Evolutionary conservation across 2,329 filamentous ascomycete genomes (phyloP), one percentile per base, ranked within the genome.

Genomic region (Didymella keratinophila): DNA sequence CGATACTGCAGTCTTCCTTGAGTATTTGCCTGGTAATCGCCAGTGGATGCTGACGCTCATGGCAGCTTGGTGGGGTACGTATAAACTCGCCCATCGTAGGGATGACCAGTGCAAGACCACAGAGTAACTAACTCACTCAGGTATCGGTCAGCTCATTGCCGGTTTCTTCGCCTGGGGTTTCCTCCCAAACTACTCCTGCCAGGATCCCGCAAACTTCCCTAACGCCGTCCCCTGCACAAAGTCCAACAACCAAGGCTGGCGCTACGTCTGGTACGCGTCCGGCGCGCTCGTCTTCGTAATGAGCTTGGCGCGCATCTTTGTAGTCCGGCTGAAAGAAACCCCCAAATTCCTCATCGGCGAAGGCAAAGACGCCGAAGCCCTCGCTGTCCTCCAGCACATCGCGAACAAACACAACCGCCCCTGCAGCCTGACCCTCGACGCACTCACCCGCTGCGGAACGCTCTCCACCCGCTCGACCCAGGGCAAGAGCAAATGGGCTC

Each of bases 31-130:
- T 0, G 78, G 82, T 18, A 80, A 82, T 51, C 81, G 86, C 68
- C 87, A 89, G 69, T 90, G 87, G 86, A 80, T 89, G 18, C 69
- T 89, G 14, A 88, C 86, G 0, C 78, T 86, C n/a, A 80, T 89
- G 72, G 86, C 87, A 2, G 80, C 79, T 21, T 84, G 82, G 82
- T 84, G 82, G 82, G 82, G 81, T 62, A 59, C 37, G 68, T 55
- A 8, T 54, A 18, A 9, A 7, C 16, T 36, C 16, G 32, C 16
- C 16, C 25, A 18, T 20, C 12, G 14, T 18, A 5, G 12, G 10
- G 14, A 36, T 23, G 20, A 14, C 21, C 2, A 27, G 14, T n/a
- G 14, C 6, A 4, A 21, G 2, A 18, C 18, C n/a, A n/a, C 20
- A 42, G 11, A 30, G 21, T 34, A 20, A 20, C 49, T 48, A 34